Evolutionary conservation across 2,329 filamentous ascomycete species (phyloP).

Genomic region (Apiospora kogelbergensis): DNA sequence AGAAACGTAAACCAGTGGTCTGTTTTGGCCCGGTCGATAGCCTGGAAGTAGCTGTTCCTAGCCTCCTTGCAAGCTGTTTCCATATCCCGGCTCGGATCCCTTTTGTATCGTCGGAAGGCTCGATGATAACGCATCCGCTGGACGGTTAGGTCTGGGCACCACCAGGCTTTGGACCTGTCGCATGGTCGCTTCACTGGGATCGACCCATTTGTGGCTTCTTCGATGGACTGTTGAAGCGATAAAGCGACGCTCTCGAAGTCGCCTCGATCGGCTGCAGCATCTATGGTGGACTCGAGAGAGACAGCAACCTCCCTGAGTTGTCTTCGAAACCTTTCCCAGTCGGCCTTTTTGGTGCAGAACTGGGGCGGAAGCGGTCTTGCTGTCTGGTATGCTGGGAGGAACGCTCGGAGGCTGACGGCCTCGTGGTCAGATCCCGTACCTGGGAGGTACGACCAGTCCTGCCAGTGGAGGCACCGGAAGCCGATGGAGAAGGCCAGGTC

Average conservation of each 20-base stretch:
- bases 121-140: slow-evolving; percentile 3
- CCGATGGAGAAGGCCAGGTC: background rate
- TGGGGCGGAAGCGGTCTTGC: too few species aligned
- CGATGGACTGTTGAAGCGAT: background rate
- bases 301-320: too few species aligned
- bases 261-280: too few species aligned
- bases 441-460: too few species aligned
- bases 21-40: background rate
- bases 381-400: too few species aligned
- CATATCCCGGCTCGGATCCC: background rate
- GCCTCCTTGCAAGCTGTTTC: background rate
- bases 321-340: too few species aligned
- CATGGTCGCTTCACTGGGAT: slow-evolving; percentile 2
- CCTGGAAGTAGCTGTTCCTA: background rate
- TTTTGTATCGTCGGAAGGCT: slow-evolving; percentile 3
- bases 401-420: too few species aligned
- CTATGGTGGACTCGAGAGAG: too few species aligned
- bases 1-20: background rate
- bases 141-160: slow-evolving; percentile 3
- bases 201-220: background rate
- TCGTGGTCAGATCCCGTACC: too few species aligned
- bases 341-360: too few species aligned
- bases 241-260: background rate
- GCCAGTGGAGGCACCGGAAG: background rate
- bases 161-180: slow-evolving; percentile 4